These are phyloP conservation scores for Cladobotryum protrusum DNA, from an alignment of 2,329 filamentous ascomycete species.

Conservation along the genomic window DNA sequence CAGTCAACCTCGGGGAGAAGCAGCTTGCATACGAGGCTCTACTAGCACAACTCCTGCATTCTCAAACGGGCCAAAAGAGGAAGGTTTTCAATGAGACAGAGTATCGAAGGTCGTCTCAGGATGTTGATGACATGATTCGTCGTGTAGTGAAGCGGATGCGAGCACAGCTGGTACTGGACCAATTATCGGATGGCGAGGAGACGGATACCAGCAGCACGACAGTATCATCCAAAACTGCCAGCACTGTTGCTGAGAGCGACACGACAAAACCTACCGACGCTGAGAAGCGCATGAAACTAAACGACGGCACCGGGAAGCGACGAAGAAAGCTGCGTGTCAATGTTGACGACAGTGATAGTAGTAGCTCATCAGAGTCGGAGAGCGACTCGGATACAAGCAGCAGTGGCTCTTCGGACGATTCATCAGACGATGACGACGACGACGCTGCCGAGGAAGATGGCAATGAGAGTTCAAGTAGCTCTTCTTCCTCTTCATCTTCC, in stretches of 20 bases:
- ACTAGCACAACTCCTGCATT: slow-evolving; percentile 42
- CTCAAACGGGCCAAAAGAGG: slow-evolving; percentile 33
- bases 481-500: slow-evolving; percentile 35
- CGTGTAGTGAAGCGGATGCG: slow-evolving; percentile 58
- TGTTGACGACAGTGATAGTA: slow-evolving; percentile 35
- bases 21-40: slow-evolving; percentile 49
- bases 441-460: slow-evolving; percentile 15
- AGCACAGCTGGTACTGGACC: slow-evolving; percentile 50
- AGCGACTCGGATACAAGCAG: slow-evolving; percentile 27
- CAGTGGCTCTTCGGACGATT: slow-evolving; percentile 30
- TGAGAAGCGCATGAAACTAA: slow-evolving; percentile 37
- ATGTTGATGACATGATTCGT: slow-evolving; percentile 44
- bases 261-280: slow-evolving; percentile 20
- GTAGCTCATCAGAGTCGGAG: slow-evolving; percentile 28
- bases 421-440: slow-evolving; percentile 23
- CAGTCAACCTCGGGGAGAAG: slow-evolving; percentile 42
- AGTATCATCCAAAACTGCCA: slow-evolving; percentile 23
- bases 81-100: slow-evolving; percentile 50
- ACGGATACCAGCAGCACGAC: slow-evolving; percentile 27
- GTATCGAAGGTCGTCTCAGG: slow-evolving; percentile 43
- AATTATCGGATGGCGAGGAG: slow-evolving; percentile 46
- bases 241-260: slow-evolving; percentile 21
- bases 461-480: slow-evolving; percentile 35
- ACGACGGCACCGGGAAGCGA: slow-evolving; percentile 44
- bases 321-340: slow-evolving; percentile 47